A percentile compares a stretch with the other conserved stretches of the same genome.
phyloP scores from a whole-genome alignment of 73 alveolate genomes.

The Effrenium voratum region DNA sequence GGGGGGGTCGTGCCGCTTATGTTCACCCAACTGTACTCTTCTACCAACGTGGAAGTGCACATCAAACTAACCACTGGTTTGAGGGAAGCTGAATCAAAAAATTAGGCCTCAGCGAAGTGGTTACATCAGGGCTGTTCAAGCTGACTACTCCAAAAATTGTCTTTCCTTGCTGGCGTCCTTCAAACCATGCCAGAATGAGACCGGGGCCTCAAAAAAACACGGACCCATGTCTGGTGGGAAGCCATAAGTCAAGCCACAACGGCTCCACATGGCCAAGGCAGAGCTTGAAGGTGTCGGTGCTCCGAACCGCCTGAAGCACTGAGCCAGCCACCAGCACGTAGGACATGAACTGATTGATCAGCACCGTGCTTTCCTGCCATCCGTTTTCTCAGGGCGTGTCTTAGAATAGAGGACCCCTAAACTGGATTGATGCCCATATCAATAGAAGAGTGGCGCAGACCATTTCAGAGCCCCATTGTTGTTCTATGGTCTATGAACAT shows the following conservation, averaged over 20 bases:
- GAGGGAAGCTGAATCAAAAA: neutral
- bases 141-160: neutral
- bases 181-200: neutral
- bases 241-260: neutral
- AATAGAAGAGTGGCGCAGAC: no score
- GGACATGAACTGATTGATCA: slow-evolving; percentile 63
- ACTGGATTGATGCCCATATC: no score
- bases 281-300: neutral
- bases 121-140: neutral
- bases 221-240: neutral
- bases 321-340: slow-evolving; percentile 30
- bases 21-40: no score
- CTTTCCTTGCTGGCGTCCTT: neutral
- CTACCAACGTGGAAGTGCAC: no score
- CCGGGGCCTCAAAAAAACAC: neutral
- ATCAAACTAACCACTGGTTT: no score
- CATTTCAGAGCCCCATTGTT: no score
- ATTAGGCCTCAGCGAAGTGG: neutral
- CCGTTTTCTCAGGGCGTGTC: neutral
- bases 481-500: no score
- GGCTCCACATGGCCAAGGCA: neutral
- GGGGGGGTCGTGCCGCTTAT: no score
- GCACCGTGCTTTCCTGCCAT: slow-evolving; percentile 20
- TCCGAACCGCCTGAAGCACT: slow-evolving; percentile 37
- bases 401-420: neutral